Conservation (phyloP, 31 red algal species). For the Odonthalia washingtoniensis region DNA sequence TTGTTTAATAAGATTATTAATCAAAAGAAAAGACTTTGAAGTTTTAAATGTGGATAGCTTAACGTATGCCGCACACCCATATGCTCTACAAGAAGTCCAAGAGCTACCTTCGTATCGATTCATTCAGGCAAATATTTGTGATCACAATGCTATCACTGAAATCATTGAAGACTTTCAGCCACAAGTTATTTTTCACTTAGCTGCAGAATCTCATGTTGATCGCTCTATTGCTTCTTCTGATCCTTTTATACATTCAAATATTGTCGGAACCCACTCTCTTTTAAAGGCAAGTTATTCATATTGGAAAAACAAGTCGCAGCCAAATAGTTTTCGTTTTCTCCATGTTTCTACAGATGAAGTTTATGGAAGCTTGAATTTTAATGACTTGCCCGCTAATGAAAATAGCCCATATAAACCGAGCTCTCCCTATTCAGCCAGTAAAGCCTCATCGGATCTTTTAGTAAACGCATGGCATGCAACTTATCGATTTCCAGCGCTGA, state of each 20-base stretch:
- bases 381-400: not conserved
- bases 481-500: constrained; percentile 16
- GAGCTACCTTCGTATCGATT: constrained; percentile 18
- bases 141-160: not conserved
- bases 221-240: constrained; percentile 7
- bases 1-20: constrained; percentile 6
- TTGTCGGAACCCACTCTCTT: constrained; percentile 18
- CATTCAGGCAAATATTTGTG: constrained; percentile 36
- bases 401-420: constrained; percentile 12
- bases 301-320: constrained; percentile 7
- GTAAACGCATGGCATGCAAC: constrained; percentile 12
- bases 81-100: not conserved
- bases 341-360: constrained; percentile 45
- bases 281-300: constrained; percentile 5
- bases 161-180: constrained; percentile 14
- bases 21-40: not conserved
- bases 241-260: constrained; percentile 31
- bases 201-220: constrained; percentile 26
- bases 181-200: constrained; percentile 10
- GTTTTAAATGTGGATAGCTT: constrained; percentile 35
- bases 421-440: constrained; percentile 32
- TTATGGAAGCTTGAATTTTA: not conserved
- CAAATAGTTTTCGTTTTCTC: constrained; percentile 5
- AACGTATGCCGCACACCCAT: constrained; percentile 27
- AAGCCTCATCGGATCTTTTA: constrained; percentile 24